Evolutionary conservation across 306 rosid genomes (phyloP).

Genomic region (Prunus armeniaca): DNA sequence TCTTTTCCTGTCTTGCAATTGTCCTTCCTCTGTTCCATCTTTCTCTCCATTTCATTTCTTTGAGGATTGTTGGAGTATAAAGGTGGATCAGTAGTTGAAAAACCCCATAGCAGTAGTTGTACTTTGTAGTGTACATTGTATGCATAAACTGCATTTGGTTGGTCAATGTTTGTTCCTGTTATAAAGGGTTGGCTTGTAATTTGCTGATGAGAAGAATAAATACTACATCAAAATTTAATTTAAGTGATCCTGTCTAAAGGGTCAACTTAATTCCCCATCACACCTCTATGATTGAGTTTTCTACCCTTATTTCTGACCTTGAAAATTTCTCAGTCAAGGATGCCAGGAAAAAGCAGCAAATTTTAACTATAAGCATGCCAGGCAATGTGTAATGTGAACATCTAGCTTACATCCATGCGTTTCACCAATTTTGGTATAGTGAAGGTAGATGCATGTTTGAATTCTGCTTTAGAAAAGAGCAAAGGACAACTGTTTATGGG

Average conservation of each 20-base stretch:
- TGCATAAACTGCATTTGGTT: slow-evolving; percentile 26
- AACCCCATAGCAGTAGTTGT: slow-evolving; percentile 38
- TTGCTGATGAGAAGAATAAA: background rate
- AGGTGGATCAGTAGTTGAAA: slow-evolving; percentile 5
- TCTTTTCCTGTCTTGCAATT: slow-evolving; percentile 64
- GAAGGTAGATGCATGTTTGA: background rate
- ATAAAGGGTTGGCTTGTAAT: background rate
- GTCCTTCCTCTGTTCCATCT: slow-evolving; percentile 31
- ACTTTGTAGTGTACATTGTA: slow-evolving; percentile 40
- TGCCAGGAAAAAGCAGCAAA: background rate
- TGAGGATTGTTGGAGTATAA: slow-evolving; percentile 17
- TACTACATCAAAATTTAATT: background rate
- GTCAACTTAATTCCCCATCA: background rate
- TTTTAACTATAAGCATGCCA: background rate
- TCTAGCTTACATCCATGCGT: background rate
- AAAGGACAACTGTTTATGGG: too few relatives aligned
- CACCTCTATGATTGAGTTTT: background rate
- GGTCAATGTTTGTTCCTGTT: slow-evolving; percentile 8
- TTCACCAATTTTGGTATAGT: slow-evolving; percentile 4
- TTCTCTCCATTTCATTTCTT: background rate
- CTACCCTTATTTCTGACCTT: background rate
- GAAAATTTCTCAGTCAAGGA: background rate
- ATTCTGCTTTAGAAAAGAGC: background rate
- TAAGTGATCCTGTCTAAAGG: background rate
- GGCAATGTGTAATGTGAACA: background rate